Percentiles rank a stretch among this genome's conserved stretches.
phyloP scores from a whole-genome alignment of 1,139 yeast species.

The Nakaseomyces uthaithaninus region DNA sequence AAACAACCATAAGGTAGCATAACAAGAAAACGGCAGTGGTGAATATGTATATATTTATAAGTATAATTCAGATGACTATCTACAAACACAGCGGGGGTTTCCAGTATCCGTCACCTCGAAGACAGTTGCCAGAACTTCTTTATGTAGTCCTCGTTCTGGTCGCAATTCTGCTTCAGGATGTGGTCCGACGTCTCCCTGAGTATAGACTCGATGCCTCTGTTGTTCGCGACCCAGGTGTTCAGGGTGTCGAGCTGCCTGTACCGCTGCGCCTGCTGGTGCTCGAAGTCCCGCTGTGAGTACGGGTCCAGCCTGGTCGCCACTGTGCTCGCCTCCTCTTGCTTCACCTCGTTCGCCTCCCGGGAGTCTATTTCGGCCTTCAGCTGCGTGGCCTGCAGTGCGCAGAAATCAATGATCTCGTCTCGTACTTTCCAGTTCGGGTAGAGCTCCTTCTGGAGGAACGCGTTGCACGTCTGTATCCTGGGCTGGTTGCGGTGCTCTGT shows the following conservation, averaged over 20 bases:
- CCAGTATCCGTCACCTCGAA: background rate
- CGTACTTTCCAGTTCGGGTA: conserved; percentile 40
- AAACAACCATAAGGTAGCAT: too few relatives aligned
- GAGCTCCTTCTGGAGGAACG: conserved; percentile 31
- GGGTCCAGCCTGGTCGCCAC: conserved; percentile 38
- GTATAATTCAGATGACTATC: too few relatives aligned
- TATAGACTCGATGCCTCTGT: conserved; percentile 36
- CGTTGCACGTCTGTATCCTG: conserved; percentile 25
- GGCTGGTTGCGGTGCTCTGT: conserved; percentile 5
- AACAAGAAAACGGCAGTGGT: too few relatives aligned
- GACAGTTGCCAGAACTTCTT: conserved; percentile 17
- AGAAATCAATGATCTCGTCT: conserved; percentile 33
- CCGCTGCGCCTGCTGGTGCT: conserved; percentile 26
- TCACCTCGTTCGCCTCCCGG: background rate
- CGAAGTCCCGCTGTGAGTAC: conserved; percentile 37
- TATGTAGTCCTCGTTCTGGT: conserved; percentile 27
- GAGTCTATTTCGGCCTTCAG: conserved; percentile 29
- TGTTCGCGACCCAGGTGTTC: conserved; percentile 35
- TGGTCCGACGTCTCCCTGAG: conserved; percentile 33
- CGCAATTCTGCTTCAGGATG: conserved; percentile 34
- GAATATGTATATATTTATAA: too few relatives aligned
- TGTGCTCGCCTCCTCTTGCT: conserved; percentile 11
- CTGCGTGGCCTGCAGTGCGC: conserved; percentile 29
- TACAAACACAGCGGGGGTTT: background rate
- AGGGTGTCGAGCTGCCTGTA: conserved; percentile 29